phyloP scores from a whole-genome alignment of 495 filamentous ascomycete species.

The Penicillium parvum region DNA sequence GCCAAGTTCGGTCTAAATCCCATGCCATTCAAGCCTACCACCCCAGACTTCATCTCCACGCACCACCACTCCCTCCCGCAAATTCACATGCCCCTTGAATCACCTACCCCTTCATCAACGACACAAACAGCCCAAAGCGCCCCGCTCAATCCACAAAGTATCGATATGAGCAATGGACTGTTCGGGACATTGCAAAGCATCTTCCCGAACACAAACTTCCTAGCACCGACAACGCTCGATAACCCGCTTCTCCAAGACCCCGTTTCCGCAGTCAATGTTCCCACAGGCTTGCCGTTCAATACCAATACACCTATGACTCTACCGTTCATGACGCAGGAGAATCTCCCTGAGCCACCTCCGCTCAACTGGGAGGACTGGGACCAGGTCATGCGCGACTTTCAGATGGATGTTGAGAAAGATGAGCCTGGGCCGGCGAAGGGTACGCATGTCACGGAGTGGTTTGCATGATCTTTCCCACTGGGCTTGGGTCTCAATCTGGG shows the following conservation, averaged over 20 bases:
- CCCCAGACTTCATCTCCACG: neutral
- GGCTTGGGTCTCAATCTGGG: too few species aligned
- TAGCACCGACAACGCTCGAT: conserved; percentile 16
- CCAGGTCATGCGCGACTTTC: conserved; percentile 48
- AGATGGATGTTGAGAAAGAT: conserved; percentile 38
- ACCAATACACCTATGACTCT: conserved; percentile 4
- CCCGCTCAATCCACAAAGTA: conserved; percentile 11
- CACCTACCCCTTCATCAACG: conserved; percentile 1
- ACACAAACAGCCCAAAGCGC: neutral
- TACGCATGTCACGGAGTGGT: conserved; percentile 33
- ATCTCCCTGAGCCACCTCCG: conserved; percentile 2
- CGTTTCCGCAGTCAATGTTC: conserved; percentile 1
- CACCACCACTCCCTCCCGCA: conserved; percentile 12
- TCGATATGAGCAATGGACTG: conserved; percentile 31
- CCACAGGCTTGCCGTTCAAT: conserved; percentile 9
- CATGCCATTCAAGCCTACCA: conserved; percentile 1
- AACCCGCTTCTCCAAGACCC: conserved; percentile 5
- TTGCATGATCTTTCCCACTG: conserved; percentile 13
- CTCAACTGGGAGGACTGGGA: conserved; percentile 47
- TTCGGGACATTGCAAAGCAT: conserved; percentile 25
- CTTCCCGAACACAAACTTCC: conserved; percentile 29
- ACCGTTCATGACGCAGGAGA: conserved; percentile 12
- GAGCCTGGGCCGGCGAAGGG: conserved; percentile 16
- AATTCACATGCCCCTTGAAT: conserved; percentile 13
- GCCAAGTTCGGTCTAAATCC: conserved; percentile 17